Base-by-base conservation (phyloP, 2,329 filamentous ascomycete genomes). In the Didymella glomerata region DNA sequence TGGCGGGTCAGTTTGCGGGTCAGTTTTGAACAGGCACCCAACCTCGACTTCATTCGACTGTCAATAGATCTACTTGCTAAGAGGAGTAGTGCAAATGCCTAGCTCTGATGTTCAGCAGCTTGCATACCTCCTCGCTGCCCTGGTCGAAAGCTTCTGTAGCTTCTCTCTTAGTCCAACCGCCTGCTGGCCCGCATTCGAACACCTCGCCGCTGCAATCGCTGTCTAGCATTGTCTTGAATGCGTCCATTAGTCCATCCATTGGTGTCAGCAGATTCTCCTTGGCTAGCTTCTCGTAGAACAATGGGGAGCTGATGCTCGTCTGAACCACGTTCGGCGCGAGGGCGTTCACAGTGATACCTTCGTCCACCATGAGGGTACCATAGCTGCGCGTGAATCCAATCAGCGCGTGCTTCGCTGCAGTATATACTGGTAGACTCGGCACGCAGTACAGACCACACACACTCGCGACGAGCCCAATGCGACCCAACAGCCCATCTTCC, bases 361-460 rank as follows among this genome's bases (percentile, higher is more conserved):
- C 77, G 16, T 71, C 67, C 2, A 73, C 71, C 25, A 81, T 67
- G 42, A 78, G 71, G 49, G 76, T 76, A 34, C 80, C 80, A 51
- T 78, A 82, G 24, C 74, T 76, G 20, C 78, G 72, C 24, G 77
- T 75, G 42, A 79, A 69, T 0, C 78, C 78, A 8, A 78, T 65
- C 9, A 78, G 67, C 16, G 72, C 78, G 54, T 79, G 77, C 64
- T 80, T 79, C 7, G 77, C 78, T 30, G 78, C 75, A 9, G 79
- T 81, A 54, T 81, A 81, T 5, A 81, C 71, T 4, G 79, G 79
- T 2, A 81, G 57, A 3, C 76, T 77, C 0, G 79, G 76, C 4
- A 79, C 74, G 58, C 71, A 77, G 50, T 80, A 80, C 54, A 81
- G 73, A 0, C 79, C 78, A 50, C 79, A 81, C 2, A 80, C 70